A percentile compares a stretch with the other conserved stretches of the same genome.
These are phyloP conservation scores for Capronia epimyces DNA, from an alignment of 2,329 filamentous ascomycete species.

Conservation along the genomic window DNA sequence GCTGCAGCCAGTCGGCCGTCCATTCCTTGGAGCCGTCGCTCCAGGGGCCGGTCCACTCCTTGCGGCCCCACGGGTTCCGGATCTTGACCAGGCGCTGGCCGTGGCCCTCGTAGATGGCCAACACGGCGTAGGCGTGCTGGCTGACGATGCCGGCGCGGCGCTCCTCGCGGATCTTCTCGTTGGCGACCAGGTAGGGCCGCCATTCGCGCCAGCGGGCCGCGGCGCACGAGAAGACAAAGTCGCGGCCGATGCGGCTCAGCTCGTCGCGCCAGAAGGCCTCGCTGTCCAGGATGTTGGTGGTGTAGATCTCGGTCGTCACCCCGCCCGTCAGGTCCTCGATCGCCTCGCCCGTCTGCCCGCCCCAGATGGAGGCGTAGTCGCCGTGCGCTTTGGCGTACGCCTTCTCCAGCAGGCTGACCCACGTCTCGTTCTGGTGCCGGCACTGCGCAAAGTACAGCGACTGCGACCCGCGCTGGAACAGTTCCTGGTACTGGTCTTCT, in stretches of 20 bases:
- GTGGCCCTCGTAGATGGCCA: conserved; percentile 56
- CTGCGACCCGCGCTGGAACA: conserved; percentile 69
- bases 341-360: conserved; percentile 63
- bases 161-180: conserved; percentile 30
- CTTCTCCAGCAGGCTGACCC: conserved; percentile 67
- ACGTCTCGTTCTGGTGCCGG: conserved; percentile 71
- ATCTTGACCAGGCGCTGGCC: conserved; percentile 54
- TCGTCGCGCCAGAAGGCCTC: conserved; percentile 80
- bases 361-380: conserved; percentile 69
- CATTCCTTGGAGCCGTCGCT: conserved; percentile 78
- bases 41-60: conserved; percentile 78
- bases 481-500: conserved; percentile 64
- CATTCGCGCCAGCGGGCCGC: conserved; percentile 38
- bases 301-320: conserved; percentile 44
- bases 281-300: conserved; percentile 53
- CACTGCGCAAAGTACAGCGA: conserved; percentile 75
- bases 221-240: conserved; percentile 55
- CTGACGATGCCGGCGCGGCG: conserved; percentile 43
- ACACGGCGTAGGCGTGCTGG: conserved; percentile 54
- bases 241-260: conserved; percentile 71
- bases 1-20: conserved; percentile 71
- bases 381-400: conserved; percentile 81
- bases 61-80: conserved; percentile 75
- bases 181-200: conserved; percentile 22
- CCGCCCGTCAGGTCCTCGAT: conserved; percentile 56